A percentile compares a stretch with the other conserved stretches of the same genome.
phyloP scores from a whole-genome alignment of 306 rosid genomes.

The Arachis hypogaea region DNA sequence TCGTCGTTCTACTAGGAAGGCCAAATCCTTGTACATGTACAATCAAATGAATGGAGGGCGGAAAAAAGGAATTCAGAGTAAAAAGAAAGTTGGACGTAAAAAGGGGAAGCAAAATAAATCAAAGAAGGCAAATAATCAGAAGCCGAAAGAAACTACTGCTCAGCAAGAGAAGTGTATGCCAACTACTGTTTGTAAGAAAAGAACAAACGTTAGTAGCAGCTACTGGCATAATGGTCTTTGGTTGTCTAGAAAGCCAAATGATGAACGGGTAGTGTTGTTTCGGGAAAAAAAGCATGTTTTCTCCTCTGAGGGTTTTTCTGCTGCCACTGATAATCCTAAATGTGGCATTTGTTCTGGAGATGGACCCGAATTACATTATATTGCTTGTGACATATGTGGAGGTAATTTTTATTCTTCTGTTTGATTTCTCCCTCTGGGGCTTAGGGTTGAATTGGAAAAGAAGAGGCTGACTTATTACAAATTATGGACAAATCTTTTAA shows the following conservation, averaged over 20 bases:
- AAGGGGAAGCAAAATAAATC: constrained; percentile 65
- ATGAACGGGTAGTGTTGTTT: constrained; percentile 70
- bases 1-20: constrained; percentile 90
- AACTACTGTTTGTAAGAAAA: constrained; percentile 49
- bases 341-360: constrained; percentile 81
- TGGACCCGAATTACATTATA: constrained; percentile 50
- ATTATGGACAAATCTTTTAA: constrained; percentile 8
- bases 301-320: constrained; percentile 46
- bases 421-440: constrained; percentile 11
- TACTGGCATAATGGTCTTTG: constrained; percentile 91
- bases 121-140: constrained; percentile 56
- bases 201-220: constrained; percentile 56
- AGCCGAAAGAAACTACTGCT: constrained; percentile 51
- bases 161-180: constrained; percentile 41
- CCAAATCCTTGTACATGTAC: constrained; percentile 58
- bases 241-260: constrained; percentile 77
- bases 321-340: constrained; percentile 55
- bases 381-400: constrained; percentile 84
- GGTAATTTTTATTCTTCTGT: constrained; percentile 51
- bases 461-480: constrained; percentile 25
- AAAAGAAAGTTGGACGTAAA: constrained; percentile 52
- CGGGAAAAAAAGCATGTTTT: constrained; percentile 58
- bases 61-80: constrained; percentile 53
- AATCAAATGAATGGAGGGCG: constrained; percentile 63
- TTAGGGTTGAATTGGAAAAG: constrained; percentile 32